These are phyloP conservation scores for Inga oerstediana DNA, from an alignment of 306 rosid genomes.

Conservation along the genomic window DNA sequence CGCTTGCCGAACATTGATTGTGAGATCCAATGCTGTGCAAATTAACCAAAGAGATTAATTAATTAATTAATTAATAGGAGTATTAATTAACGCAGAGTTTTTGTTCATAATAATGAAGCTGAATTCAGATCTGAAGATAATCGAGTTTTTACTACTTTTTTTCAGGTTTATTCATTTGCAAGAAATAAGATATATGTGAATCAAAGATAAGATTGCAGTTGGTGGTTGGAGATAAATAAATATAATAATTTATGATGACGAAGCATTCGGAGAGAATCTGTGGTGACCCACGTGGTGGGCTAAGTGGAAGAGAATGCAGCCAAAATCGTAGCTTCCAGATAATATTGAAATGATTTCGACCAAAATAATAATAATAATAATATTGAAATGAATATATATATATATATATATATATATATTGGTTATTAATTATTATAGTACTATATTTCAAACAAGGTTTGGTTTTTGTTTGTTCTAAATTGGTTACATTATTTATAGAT, in stretches of 20 bases:
- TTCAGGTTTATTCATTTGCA: not conserved
- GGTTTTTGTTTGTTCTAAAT: not conserved
- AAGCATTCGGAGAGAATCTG: not conserved
- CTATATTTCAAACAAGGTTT: slow-evolving; percentile 19
- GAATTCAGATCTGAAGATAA: not conserved
- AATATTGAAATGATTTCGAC: slow-evolving; percentile 13
- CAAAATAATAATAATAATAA: too few species aligned
- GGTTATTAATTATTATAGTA: not conserved
- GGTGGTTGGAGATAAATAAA: not conserved
- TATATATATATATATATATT: too few species aligned
- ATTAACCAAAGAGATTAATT: not conserved
- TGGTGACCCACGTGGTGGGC: not conserved
- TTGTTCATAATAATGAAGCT: not conserved
- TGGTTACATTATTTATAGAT: slow-evolving; percentile 11
- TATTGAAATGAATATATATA: too few species aligned
- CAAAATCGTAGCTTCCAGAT: slow-evolving; percentile 34
- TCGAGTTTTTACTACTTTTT: not conserved
- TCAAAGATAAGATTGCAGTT: not conserved
- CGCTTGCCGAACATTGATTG: not conserved
- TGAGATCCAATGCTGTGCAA: not conserved
- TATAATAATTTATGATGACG: not conserved
- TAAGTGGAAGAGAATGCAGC: not conserved
- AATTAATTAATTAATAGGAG: not conserved
- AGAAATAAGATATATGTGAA: not conserved
- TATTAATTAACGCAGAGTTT: not conserved